These are phyloP conservation scores for Dysphania ambrosioides DNA, from an alignment of 148 eudicot species.

Conservation along the genomic window DNA sequence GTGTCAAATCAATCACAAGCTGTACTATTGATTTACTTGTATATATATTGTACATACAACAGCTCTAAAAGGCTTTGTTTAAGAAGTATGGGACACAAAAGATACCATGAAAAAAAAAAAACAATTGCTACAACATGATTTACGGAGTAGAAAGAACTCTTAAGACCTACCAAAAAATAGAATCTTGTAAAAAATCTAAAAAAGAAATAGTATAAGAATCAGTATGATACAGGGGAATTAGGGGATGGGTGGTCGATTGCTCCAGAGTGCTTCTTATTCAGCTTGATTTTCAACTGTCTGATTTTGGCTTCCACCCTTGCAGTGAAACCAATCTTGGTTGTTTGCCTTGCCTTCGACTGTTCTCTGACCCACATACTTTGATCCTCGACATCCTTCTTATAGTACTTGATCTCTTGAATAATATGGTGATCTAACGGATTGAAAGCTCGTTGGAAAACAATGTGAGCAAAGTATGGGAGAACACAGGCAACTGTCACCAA, in stretches of 20 bases:
- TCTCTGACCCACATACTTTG: constrained; percentile 66
- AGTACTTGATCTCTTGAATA: constrained; percentile 82
- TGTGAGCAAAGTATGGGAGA: constrained; percentile 67
- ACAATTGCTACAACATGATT: constrained; percentile 22
- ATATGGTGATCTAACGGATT: constrained; percentile 83
- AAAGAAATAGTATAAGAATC: not conserved
- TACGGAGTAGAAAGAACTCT: not conserved
- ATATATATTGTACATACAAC: constrained; percentile 35
- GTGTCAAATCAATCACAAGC: constrained; percentile 22
- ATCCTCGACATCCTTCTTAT: constrained; percentile 68
- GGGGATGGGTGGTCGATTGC: constrained; percentile 14
- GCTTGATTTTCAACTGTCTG: constrained; percentile 52
- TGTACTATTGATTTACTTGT: constrained; percentile 33
- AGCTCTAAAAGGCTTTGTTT: constrained; percentile 26
- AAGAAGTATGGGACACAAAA: constrained; percentile 23
- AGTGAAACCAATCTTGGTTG: constrained; percentile 66
- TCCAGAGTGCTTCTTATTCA: constrained; percentile 60
- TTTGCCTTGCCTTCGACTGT: constrained; percentile 58
- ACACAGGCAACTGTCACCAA: constrained; percentile 54
- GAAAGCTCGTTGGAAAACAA: constrained; percentile 57
- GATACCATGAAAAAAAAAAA: constrained; percentile 25
- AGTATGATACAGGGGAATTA: constrained; percentile 2
- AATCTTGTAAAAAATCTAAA: constrained; percentile 6
- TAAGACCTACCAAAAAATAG: constrained; percentile 24
- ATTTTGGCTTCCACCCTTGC: constrained; percentile 78